Conservation (phyloP, 2,329 filamentous ascomycete species). For the Cyphellophora attinorum region DNA sequence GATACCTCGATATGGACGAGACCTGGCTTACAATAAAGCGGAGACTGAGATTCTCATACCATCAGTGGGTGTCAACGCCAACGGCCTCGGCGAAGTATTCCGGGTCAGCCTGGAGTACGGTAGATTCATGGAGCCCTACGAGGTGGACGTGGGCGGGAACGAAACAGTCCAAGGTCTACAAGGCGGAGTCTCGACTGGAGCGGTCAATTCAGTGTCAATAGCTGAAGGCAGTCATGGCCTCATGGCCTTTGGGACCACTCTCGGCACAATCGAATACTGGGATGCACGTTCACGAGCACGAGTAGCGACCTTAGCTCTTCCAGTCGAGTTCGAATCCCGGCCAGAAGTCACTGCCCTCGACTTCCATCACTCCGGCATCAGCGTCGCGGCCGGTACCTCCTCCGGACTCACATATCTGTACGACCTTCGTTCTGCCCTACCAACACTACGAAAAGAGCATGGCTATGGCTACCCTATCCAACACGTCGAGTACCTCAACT, state of each 20-base stretch:
- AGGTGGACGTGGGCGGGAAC: slow-evolving; percentile 80
- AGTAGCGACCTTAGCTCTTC: slow-evolving; percentile 63
- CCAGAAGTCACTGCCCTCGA: slow-evolving; percentile 75
- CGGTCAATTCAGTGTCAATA: slow-evolving; percentile 77
- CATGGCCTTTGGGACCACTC: slow-evolving; percentile 82
- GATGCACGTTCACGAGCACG: slow-evolving; percentile 76
- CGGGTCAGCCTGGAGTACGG: slow-evolving; percentile 84
- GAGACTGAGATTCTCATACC: slow-evolving; percentile 81
- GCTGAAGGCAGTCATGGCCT: slow-evolving; percentile 86
- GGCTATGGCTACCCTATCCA: slow-evolving; percentile 90
- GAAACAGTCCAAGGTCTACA: slow-evolving; percentile 65
- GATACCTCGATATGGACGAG: slow-evolving; percentile 84
- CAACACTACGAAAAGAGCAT: slow-evolving; percentile 85
- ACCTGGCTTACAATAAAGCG: slow-evolving; percentile 72
- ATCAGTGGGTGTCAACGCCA: slow-evolving; percentile 73
- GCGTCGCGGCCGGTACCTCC: slow-evolving; percentile 77
- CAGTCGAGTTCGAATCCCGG: slow-evolving; percentile 28
- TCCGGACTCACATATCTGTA: slow-evolving; percentile 83
- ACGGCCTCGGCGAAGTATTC: slow-evolving; percentile 86
- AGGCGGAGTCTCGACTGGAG: slow-evolving; percentile 74
- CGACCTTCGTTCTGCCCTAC: slow-evolving; percentile 78
- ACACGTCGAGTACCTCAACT: slow-evolving; percentile 59
- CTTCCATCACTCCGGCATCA: slow-evolving; percentile 75
- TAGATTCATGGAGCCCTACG: slow-evolving; percentile 88
- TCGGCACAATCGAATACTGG: slow-evolving; percentile 97